Base-by-base conservation (phyloP, 2,329 filamentous ascomycete genomes). In the Chaetomiaceae sp. region DNA sequence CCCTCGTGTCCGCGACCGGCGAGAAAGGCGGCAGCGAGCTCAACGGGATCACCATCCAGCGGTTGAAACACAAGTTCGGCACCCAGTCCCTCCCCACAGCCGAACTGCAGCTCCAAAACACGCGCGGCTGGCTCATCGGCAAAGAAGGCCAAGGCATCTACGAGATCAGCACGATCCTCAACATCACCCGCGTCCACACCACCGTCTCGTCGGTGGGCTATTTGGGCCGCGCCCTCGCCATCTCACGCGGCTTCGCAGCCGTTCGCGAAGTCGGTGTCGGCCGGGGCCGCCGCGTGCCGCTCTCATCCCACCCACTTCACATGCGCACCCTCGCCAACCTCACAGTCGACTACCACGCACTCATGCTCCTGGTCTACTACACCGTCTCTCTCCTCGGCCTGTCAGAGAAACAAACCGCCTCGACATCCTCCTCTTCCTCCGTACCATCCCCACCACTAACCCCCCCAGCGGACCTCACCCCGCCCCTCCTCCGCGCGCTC, bases 21-120 rank as follows among this genome's bases (percentile, higher is more conserved):
- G 67, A 64, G 8, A 46, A 61, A 30, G 65, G 67, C 13, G 55
- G 60, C 6, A 70, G 66, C 2, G 74, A 78, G 46, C 72, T 84
- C 10, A 89, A 89, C 60, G 85, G 86, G 2, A 72, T 89, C 8
- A 72, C 72, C 8, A 86, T 89, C 55, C 79, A 84, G 51, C 75
- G 85, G 0, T 70, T 90, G 14, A 89, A 90, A 68, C 79, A 80
- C 64, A 90, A 89, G 61, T 73, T 87, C 3, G 86, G 86, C 21
- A 89, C 85, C 0, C 79, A 79, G 41, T 74, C 82, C 0, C 70
- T 90, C 0, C 85, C 86, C 0, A 89, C 86, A 0, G 86, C 85
- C 0, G 86, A 90, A 64, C 74, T 90, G 0, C 83, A 85, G 53
- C 72, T 87, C 3, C 70, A 74, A 14, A 74, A 71, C n/a, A 80